Evolutionary conservation across 2,329 filamentous ascomycete genomes (phyloP).

Genomic region (Aspergillus nomiae): DNA sequence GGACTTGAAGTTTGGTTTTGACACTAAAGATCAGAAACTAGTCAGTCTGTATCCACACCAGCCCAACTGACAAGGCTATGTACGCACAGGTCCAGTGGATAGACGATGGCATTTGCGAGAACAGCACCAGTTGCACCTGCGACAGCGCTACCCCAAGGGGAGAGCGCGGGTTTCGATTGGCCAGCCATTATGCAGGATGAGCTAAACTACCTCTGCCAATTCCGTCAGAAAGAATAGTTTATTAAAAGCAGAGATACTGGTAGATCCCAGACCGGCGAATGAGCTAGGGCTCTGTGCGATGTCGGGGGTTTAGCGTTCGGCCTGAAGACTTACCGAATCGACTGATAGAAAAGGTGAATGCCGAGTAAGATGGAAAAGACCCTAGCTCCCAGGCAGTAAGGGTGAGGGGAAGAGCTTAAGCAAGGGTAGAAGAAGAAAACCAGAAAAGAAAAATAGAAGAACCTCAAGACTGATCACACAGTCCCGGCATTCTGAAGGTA

Average conservation of each 20-base stretch:
- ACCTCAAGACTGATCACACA: background rate
- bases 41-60: constrained; percentile 17
- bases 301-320: background rate
- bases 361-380: background rate
- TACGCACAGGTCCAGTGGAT: constrained; percentile 91
- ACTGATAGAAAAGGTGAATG: background rate
- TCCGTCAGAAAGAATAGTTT: background rate
- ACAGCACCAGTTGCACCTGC: constrained; percentile 92
- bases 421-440: background rate
- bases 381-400: background rate
- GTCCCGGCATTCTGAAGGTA: background rate
- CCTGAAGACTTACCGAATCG: constrained; percentile 1
- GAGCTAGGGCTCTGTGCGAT: background rate
- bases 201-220: background rate
- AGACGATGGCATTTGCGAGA: constrained; percentile 91
- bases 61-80: background rate
- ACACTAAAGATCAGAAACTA: constrained; percentile 60
- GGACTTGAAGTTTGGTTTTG: constrained; percentile 94
- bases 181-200: constrained; percentile 48
- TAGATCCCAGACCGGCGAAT: background rate
- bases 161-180: constrained; percentile 70
- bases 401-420: background rate
- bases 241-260: background rate
- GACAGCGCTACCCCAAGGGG: constrained; percentile 90
- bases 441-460: constrained; percentile 13